Percentiles rank a stretch among this genome's conserved stretches.
Conservation (phyloP, 225 moss, liverwort and hornwort species). For the Physcomitrellopsis africana region DNA sequence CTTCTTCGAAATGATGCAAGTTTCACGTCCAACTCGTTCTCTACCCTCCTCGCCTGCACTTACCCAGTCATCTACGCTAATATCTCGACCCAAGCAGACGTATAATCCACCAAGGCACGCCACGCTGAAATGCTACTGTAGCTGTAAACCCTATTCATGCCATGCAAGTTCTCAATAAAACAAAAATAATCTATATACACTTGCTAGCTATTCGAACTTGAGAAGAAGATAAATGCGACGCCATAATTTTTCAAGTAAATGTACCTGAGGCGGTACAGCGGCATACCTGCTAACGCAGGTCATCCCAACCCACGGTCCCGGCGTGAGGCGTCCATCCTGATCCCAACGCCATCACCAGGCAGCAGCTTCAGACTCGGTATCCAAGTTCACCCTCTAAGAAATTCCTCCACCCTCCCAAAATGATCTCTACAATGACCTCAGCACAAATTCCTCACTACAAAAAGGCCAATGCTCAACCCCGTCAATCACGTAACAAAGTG, state of each 20-base stretch:
- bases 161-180: too few relatives aligned
- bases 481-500: too few relatives aligned
- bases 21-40: constrained; percentile 73
- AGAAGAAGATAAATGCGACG: too few relatives aligned
- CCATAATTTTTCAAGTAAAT: neutral
- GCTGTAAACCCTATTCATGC: constrained; percentile 25
- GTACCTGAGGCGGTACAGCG: constrained; percentile 21
- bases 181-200: too few relatives aligned
- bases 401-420: neutral
- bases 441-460: neutral
- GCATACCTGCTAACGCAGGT: constrained; percentile 57
- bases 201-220: too few relatives aligned
- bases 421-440: neutral
- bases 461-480: too few relatives aligned
- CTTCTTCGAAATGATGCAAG: constrained; percentile 62
- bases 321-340: constrained; percentile 45
- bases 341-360: constrained; percentile 47
- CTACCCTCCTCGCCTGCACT: constrained; percentile 72
- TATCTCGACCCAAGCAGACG: neutral
- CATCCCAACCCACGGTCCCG: constrained; percentile 49
- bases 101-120: too few relatives aligned
- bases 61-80: constrained; percentile 17
- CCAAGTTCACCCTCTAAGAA: neutral
- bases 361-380: constrained; percentile 9
- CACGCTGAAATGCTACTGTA: too few relatives aligned